Evolutionary conservation across 2,329 filamentous ascomycete genomes (phyloP).

Genomic region (Fusarium tjaetaba): DNA sequence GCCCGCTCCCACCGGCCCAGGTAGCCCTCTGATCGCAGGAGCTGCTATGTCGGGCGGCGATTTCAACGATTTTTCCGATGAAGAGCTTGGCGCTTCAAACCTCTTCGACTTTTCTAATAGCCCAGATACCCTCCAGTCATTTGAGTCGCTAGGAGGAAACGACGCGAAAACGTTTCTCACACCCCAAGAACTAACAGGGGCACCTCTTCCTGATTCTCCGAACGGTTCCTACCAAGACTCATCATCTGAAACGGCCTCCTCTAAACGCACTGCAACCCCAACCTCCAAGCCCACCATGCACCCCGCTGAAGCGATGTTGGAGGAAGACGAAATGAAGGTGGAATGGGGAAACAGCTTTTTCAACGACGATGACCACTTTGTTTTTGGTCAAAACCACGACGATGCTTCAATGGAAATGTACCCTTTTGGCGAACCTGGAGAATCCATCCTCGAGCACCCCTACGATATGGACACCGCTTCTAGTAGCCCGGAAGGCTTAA

Average conservation of each 20-base stretch:
- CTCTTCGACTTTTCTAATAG: conserved; percentile 51
- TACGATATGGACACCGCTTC: conserved; percentile 69
- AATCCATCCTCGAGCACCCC: conserved; percentile 57
- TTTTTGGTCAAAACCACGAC: conserved; percentile 45
- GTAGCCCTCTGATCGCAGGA: conserved; percentile 54
- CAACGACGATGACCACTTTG: conserved; percentile 53
- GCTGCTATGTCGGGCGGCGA: conserved; percentile 51
- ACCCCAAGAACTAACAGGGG: conserved; percentile 49
- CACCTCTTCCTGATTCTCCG: conserved; percentile 55
- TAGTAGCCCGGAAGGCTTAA: conserved; percentile 61
- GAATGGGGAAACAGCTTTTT: conserved; percentile 56
- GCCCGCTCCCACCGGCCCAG: conserved; percentile 46
- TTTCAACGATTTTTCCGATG: conserved; percentile 52
- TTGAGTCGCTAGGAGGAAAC: conserved; percentile 45
- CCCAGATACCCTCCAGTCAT: conserved; percentile 51
- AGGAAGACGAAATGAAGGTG: conserved; percentile 53
- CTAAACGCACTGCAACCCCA: conserved; percentile 59
- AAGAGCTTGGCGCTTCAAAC: conserved; percentile 48
- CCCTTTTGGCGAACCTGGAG: conserved; percentile 43
- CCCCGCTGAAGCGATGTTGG: conserved; percentile 56
- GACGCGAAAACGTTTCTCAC: conserved; percentile 48
- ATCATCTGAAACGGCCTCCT: conserved; percentile 62
- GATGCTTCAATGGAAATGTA: conserved; percentile 46
- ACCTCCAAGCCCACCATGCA: conserved; percentile 56
- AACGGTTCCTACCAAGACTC: conserved; percentile 59